Percentiles rank a stretch among this genome's conserved stretches.
Evolutionary conservation across 148 eudicot genomes (phyloP).

Genomic region (Chenopodium berlandieri): DNA sequence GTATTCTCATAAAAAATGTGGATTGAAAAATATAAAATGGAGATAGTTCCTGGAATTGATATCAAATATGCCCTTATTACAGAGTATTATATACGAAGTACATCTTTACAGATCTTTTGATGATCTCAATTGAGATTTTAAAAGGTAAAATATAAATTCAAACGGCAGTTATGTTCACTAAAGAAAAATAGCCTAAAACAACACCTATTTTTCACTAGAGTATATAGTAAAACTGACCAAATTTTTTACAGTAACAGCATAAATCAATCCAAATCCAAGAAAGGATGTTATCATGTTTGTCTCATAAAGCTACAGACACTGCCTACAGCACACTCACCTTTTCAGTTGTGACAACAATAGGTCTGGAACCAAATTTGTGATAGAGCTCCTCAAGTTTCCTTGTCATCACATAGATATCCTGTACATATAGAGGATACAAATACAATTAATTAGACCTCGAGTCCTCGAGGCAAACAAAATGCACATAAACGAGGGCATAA

Average conservation of each 20-base stretch:
- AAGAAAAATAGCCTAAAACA: not conserved
- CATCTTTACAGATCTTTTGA: no score
- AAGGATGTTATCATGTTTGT: not conserved
- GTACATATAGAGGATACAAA: slow-evolving; percentile 14
- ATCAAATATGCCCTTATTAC: no score
- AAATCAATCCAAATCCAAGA: not conserved
- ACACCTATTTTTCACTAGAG: not conserved
- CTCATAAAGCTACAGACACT: not conserved
- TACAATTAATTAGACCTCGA: not conserved
- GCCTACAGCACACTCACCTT: slow-evolving; percentile 47
- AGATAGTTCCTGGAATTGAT: not conserved
- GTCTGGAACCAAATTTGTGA: slow-evolving; percentile 44
- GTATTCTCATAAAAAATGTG: not conserved
- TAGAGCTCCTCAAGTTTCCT: slow-evolving; percentile 50
- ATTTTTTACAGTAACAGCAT: not conserved
- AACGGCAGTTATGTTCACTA: not conserved
- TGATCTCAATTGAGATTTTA: not conserved
- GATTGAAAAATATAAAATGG: not conserved
- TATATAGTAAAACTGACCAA: not conserved
- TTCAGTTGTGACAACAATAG: slow-evolving; percentile 71
- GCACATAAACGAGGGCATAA: not conserved
- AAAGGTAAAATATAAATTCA: not conserved
- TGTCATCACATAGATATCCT: slow-evolving; percentile 61
- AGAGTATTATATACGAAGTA: no score
- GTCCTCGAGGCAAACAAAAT: not conserved